Evolutionary conservation across 1,284 basidiomycete genomes (phyloP).

Genomic region (Marasmius tenuissimus): DNA sequence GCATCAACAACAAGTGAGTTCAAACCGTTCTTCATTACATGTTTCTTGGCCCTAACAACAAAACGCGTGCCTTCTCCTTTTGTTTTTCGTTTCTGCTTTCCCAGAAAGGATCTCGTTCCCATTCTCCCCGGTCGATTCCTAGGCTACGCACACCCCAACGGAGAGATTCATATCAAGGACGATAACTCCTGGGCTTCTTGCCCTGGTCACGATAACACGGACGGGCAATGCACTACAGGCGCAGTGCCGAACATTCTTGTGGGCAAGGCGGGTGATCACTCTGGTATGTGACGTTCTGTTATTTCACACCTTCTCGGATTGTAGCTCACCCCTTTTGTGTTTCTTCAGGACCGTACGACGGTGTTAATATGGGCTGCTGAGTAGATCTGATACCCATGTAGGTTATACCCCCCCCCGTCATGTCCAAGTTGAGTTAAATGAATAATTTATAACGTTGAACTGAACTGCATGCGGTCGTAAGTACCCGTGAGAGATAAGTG

Average conservation of each 20-base stretch:
- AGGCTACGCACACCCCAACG: conserved; percentile 40
- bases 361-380: conserved; percentile 31
- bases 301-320: no score
- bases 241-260: conserved; percentile 33
- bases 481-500: no score
- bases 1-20: conserved; percentile 19
- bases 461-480: no score
- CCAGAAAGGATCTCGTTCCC: conserved; percentile 24
- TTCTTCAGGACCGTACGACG: conserved; percentile 26
- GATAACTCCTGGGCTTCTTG: conserved; percentile 32
- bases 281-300: conserved; percentile 17
- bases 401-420: no score
- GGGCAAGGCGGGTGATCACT: conserved; percentile 27
- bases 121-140: conserved; percentile 29
- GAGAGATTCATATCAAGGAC: conserved; percentile 41
- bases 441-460: no score
- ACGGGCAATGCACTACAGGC: conserved; percentile 28
- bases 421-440: no score
- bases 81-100: neutral
- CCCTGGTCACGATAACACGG: conserved; percentile 35
- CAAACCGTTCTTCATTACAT: neutral
- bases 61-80: neutral
- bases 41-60: neutral
- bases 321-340: neutral
- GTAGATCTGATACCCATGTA: neutral